Conservation (phyloP, 208 protist genomes). For the Leishmania tropica region DNA sequence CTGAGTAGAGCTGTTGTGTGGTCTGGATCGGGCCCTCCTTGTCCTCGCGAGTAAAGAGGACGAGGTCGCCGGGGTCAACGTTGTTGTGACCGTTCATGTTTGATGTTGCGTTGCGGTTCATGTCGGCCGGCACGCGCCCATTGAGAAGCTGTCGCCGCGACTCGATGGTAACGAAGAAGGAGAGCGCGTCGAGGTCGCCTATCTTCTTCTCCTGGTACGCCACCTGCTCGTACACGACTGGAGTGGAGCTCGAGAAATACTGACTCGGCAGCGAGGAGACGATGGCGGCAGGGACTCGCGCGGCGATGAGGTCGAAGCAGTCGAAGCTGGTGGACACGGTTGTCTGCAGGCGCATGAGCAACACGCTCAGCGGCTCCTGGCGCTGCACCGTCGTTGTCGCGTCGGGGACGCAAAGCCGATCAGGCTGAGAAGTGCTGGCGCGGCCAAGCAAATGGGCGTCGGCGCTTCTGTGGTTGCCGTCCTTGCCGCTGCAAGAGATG, state of each 20-base stretch:
- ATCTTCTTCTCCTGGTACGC: slow-evolving; percentile 34
- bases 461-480: neutral
- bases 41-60: neutral
- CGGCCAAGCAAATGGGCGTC: neutral
- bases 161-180: slow-evolving; percentile 53
- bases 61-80: neutral
- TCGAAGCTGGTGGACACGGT: slow-evolving; percentile 44
- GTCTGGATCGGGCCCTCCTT: slow-evolving; percentile 8
- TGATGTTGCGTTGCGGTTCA: slow-evolving; percentile 3
- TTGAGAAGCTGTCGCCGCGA: slow-evolving; percentile 39
- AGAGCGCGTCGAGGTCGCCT: slow-evolving; percentile 23
- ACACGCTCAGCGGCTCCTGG: slow-evolving; percentile 23
- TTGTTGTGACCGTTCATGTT: neutral
- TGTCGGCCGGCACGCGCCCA: slow-evolving; percentile 5
- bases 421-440: neutral
- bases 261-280: slow-evolving; percentile 27
- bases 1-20: slow-evolving; percentile 36
- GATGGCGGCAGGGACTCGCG: slow-evolving; percentile 31
- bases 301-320: slow-evolving; percentile 47
- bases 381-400: slow-evolving; percentile 3
- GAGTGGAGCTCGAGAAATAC: slow-evolving; percentile 32
- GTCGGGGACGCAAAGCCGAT: neutral
- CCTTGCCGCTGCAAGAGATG: neutral
- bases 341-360: slow-evolving; percentile 39
- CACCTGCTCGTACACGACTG: slow-evolving; percentile 31